Evolutionary conservation across 2,329 filamentous ascomycete genomes (phyloP).

Genomic region (Xylaria sp.): DNA sequence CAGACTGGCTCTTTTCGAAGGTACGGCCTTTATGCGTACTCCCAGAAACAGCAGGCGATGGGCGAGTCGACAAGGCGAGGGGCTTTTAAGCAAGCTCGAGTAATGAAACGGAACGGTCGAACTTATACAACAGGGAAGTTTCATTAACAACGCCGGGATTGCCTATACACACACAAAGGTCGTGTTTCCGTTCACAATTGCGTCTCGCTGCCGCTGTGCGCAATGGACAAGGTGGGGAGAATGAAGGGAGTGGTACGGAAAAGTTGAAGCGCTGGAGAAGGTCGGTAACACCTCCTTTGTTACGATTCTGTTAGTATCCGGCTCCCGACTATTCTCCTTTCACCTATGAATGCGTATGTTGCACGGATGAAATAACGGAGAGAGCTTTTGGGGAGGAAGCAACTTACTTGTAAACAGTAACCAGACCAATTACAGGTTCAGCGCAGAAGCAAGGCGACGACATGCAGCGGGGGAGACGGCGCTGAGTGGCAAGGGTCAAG

Average conservation of each 20-base stretch:
- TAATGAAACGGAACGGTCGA: slow-evolving; percentile 6
- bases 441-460: slow-evolving; percentile 4
- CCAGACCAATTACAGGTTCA: neutral
- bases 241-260: neutral
- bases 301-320: slow-evolving; percentile 10
- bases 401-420: slow-evolving; percentile 9
- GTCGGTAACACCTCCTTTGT: slow-evolving; percentile 14
- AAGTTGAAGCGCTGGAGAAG: slow-evolving; percentile 3
- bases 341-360: neutral
- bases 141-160: slow-evolving; percentile 7
- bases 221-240: neutral
- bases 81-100: neutral
- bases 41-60: neutral
- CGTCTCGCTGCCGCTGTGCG: neutral
- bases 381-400: neutral
- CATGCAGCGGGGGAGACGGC: slow-evolving; percentile 7
- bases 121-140: neutral
- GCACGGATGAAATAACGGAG: neutral
- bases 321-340: neutral
- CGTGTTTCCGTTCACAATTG: slow-evolving; percentile 10
- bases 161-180: slow-evolving; percentile 15
- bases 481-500: neutral
- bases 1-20: slow-evolving; percentile 30
- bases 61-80: neutral
- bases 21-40: slow-evolving; percentile 1